These are phyloP conservation scores for Saccharomycopsis sp. DNA, from an alignment of 805 yeast genomes.

Conservation along the genomic window DNA sequence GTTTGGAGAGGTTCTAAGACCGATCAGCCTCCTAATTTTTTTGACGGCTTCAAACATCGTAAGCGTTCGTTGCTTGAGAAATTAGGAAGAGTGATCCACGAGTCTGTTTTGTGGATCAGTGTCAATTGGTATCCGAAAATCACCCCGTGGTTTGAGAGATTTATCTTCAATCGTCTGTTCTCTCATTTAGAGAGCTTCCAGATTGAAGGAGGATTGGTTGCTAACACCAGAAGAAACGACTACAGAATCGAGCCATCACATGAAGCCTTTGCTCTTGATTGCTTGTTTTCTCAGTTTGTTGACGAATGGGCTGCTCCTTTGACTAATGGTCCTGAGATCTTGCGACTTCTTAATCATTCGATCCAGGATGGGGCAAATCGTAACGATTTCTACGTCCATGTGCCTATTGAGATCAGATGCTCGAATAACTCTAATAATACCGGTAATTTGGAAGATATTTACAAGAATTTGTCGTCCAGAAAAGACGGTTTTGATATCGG, in stretches of 20 bases:
- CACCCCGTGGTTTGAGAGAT: conserved; percentile 80
- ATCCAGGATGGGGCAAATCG: conserved; percentile 52
- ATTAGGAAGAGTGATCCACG: conserved; percentile 56
- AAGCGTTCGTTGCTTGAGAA: neutral
- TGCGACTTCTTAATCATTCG: conserved; percentile 55
- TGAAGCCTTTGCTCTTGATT: conserved; percentile 90
- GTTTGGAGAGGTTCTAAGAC: conserved; percentile 88
- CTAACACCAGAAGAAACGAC: conserved; percentile 21
- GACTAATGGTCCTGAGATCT: conserved; percentile 64
- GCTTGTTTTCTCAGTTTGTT: conserved; percentile 88
- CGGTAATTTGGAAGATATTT: conserved; percentile 28
- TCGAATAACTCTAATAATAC: conserved; percentile 68
- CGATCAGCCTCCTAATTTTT: conserved; percentile 62
- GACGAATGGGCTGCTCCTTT: conserved; percentile 97
- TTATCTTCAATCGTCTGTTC: conserved; percentile 80
- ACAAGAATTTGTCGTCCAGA: conserved; percentile 21
- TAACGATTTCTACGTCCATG: conserved; percentile 78
- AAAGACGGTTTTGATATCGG: conserved; percentile 42
- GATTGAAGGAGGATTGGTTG: conserved; percentile 41
- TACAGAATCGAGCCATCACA: conserved; percentile 54
- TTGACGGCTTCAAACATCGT: conserved; percentile 65
- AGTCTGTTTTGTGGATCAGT: conserved; percentile 70
- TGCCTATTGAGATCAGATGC: conserved; percentile 92
- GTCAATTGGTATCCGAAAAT: conserved; percentile 65
- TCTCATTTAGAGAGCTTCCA: conserved; percentile 66